phyloP scores from a whole-genome alignment of 768 basidiomycete genomes.

The Obba rivulosa region DNA sequence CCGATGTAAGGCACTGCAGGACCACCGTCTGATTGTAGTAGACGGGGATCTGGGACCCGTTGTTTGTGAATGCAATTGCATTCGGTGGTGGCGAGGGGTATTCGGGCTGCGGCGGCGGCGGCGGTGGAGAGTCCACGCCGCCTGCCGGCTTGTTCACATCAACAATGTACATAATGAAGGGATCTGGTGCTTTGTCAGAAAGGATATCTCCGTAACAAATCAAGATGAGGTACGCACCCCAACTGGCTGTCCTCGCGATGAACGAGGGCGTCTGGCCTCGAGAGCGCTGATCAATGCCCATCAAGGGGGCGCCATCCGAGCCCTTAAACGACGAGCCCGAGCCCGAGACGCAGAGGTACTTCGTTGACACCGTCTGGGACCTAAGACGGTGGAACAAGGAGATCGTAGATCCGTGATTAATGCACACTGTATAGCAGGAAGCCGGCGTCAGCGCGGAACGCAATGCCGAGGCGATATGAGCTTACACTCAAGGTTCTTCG shows the following conservation, averaged over 20 bases:
- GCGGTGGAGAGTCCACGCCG: slow-evolving; percentile 70
- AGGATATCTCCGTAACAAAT: too few relatives aligned
- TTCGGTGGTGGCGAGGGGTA: slow-evolving; percentile 92
- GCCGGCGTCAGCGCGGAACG: slow-evolving; percentile 10
- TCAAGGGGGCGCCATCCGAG: slow-evolving; percentile 83
- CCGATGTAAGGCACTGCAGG: slow-evolving; percentile 89
- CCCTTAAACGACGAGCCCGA: slow-evolving; percentile 90
- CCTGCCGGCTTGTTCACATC: slow-evolving; percentile 83
- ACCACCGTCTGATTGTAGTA: slow-evolving; percentile 98
- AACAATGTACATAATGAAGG: slow-evolving; percentile 96
- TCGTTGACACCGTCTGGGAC: slow-evolving; percentile 93
- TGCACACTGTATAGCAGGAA: slow-evolving; percentile 57
- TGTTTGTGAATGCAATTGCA: slow-evolving; percentile 79
- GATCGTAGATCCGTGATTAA: slow-evolving; percentile 93
- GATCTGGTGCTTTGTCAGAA: slow-evolving; percentile 45
- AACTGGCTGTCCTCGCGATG: slow-evolving; percentile 84
- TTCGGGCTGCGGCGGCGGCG: slow-evolving; percentile 79
- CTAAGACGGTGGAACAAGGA: slow-evolving; percentile 94
- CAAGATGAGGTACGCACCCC: slow-evolving; percentile 51
- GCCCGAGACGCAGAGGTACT: slow-evolving; percentile 93
- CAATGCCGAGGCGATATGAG: slow-evolving; percentile 11
- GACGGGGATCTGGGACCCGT: slow-evolving; percentile 81
- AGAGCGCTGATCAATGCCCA: slow-evolving; percentile 71
- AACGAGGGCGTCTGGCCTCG: slow-evolving; percentile 78
- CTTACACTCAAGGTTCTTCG: slow-evolving; percentile 89